Conservation (phyloP, 345 rosid genomes). For the Acer negundo region DNA sequence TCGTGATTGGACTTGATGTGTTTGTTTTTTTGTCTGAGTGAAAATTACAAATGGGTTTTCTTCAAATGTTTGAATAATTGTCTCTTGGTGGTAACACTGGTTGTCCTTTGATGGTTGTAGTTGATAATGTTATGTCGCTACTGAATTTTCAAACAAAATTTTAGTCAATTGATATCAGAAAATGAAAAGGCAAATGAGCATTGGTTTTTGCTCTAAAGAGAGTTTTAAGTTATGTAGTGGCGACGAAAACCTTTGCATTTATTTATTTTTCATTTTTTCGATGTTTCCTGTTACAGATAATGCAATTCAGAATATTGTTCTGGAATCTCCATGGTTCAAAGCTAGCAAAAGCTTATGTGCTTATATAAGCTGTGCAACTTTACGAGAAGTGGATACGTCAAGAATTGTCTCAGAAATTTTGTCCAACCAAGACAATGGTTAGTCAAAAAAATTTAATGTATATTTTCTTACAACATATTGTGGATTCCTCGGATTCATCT, state of each 20-base stretch:
- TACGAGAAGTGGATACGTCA: slow-evolving; percentile 30
- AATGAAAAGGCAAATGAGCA: background rate
- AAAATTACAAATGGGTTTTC: background rate
- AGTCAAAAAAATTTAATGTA: background rate
- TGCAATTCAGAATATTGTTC: slow-evolving; percentile 22
- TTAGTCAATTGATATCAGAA: background rate
- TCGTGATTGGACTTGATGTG: background rate
- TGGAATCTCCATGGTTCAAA: slow-evolving; percentile 30
- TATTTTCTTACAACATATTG: background rate
- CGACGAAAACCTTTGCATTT: background rate
- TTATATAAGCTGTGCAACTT: slow-evolving; percentile 28
- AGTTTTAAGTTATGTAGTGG: background rate
- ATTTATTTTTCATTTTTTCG: too few species aligned
- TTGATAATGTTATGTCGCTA: background rate
- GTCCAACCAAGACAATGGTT: slow-evolving; percentile 8
- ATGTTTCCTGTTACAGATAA: slow-evolving; percentile 16
- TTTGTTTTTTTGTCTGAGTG: slow-evolving; percentile 21
- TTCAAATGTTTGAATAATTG: background rate
- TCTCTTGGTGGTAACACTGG: background rate
- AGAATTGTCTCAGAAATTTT: slow-evolving; percentile 27
- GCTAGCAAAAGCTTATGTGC: slow-evolving; percentile 28
- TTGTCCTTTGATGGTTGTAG: background rate
- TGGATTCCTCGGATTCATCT: background rate
- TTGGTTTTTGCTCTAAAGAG: background rate
- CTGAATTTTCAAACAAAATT: background rate